Base-by-base conservation (phyloP, 1,284 basidiomycete species). In the Tylopilus orsonianus region DNA sequence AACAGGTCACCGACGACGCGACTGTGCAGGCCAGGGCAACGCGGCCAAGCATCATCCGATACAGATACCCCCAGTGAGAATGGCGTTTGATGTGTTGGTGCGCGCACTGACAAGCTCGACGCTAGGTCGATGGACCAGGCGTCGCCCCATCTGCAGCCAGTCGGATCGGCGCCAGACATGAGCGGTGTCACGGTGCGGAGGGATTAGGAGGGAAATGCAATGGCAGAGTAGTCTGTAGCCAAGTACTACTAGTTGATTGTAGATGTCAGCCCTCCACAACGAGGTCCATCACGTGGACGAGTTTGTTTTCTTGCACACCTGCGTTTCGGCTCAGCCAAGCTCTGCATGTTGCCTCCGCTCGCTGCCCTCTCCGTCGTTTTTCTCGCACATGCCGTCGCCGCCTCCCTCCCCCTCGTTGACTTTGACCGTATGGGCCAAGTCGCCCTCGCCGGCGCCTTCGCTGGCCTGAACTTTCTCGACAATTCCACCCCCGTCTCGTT, bases 341-440 rank as follows among this genome's bases (percentile, higher is more conserved):
- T n/a, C n/a, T n/a, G n/a, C n/a, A 30, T 30, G 29, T 30, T 14
- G 7, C 7, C 8, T 7, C 7, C 40, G 54, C 29, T 46, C 29
- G 40, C 46, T 23, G 45, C 46, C 41, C 35, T 66, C 48, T 19
- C 57, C 53, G 27, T 56, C 52, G 37, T 45, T 41, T 52, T 33
- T 41, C 43, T 68, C 49, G 51, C 65, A 30, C 55, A 67, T 66
- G 56, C 66, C 62, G 81, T 70, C 49, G 70, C 73, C 53, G 83
- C 87, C 12, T 71, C 80, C 42, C 70, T 89, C 39, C 93, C 93
- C 29, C 77, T 82, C 60, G 83, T 97, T 70, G 92, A 97, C 71
- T 96, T 91, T 68, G 77, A 87, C 62, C 85, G 87, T 52, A 94
- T 96, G 89, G 93, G 93, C 55, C 83, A 77, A 48, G 93, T 97